phyloP scores from a whole-genome alignment of 192 early-diverging fungal species.

The Ambispora gerdemannii region DNA sequence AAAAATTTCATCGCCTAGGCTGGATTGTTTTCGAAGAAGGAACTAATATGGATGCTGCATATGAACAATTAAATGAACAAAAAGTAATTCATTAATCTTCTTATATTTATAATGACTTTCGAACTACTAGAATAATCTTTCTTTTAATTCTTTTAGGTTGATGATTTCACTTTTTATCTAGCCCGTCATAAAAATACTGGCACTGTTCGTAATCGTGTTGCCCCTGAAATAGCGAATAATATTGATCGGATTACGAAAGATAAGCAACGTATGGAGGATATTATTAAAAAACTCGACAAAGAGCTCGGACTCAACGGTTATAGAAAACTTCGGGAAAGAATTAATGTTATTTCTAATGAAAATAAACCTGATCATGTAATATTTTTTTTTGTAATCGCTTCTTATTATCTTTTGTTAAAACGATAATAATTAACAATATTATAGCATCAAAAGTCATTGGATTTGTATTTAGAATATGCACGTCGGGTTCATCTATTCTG shows the following conservation, averaged over 20 bases:
- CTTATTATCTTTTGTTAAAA: background rate
- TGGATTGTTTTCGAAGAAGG: constrained; percentile 89
- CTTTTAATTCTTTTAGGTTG: constrained; percentile 41
- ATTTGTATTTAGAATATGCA: constrained; percentile 82
- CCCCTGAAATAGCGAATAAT: constrained; percentile 69
- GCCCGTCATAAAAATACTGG: constrained; percentile 46
- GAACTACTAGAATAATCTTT: background rate
- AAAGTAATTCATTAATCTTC: constrained; percentile 28
- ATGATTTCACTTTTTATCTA: constrained; percentile 54
- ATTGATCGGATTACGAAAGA: constrained; percentile 73
- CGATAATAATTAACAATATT: background rate
- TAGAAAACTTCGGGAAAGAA: constrained; percentile 10
- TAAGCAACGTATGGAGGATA: constrained; percentile 55
- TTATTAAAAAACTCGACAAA: constrained; percentile 58
- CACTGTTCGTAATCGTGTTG: constrained; percentile 51
- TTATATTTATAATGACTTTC: background rate
- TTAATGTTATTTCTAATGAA: constrained; percentile 23
- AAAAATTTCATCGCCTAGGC: constrained; percentile 84
- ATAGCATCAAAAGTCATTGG: constrained; percentile 49
- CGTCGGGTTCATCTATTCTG: constrained; percentile 90
- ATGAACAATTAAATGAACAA: constrained; percentile 58
- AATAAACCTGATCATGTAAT: constrained; percentile 32
- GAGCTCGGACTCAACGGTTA: constrained; percentile 37
- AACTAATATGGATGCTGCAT: constrained; percentile 74
- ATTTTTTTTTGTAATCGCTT: constrained; percentile 1